Conservation (phyloP, 106 monocot species). For the Phalaenopsis aphrodite region DNA sequence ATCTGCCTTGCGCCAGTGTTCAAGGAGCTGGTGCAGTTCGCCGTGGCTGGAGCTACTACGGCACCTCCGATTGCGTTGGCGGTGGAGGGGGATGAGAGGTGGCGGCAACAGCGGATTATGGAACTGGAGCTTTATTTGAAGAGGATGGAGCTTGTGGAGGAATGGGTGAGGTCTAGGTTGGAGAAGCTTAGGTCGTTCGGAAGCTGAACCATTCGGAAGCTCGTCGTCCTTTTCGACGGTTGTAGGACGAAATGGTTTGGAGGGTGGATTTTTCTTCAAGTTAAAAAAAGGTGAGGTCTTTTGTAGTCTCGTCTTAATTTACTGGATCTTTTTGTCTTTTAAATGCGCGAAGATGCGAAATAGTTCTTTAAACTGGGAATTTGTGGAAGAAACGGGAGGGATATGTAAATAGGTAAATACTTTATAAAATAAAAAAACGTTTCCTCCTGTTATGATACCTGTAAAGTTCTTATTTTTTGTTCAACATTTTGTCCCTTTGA, state of each 20-base stretch:
- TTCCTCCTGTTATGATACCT: neutral
- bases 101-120: conserved; percentile 58
- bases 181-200: conserved; percentile 28
- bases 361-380: neutral
- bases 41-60: conserved; percentile 4
- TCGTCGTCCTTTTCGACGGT: too few species aligned
- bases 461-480: neutral
- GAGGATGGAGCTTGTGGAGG: conserved; percentile 57
- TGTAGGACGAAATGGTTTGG: too few species aligned
- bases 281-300: neutral
- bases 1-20: conserved; percentile 51
- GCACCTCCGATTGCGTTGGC: neutral
- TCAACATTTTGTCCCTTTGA: neutral
- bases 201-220: neutral
- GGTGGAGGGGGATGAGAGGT: conserved; percentile 23
- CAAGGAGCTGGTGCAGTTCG: conserved; percentile 37
- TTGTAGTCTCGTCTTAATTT: neutral
- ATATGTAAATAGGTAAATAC: too few species aligned
- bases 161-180: conserved; percentile 32
- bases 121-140: conserved; percentile 64
- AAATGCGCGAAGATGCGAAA: neutral
- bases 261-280: too few species aligned
- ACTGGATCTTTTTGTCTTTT: neutral
- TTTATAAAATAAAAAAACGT: neutral
- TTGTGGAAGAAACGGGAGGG: neutral